These are phyloP conservation scores for Amanita pseudoporphyria DNA, from an alignment of 768 basidiomycete genomes.

Conservation along the genomic window DNA sequence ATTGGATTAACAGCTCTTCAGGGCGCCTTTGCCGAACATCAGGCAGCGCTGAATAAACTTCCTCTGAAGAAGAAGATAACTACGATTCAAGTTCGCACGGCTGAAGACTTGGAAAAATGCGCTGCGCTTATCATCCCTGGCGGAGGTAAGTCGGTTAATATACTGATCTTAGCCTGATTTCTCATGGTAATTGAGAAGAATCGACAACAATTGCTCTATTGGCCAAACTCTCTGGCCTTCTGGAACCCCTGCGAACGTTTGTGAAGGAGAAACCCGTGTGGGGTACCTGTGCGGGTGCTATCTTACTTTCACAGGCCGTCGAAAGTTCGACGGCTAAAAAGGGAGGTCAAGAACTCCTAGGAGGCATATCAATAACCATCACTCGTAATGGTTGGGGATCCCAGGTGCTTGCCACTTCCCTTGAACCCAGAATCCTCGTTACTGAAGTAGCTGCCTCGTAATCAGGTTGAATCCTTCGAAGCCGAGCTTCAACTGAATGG, in stretches of 20 bases:
- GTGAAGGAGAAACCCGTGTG: conserved; percentile 70
- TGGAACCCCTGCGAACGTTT: conserved; percentile 74
- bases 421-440: neutral
- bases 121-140: conserved; percentile 90
- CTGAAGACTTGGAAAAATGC: conserved; percentile 65
- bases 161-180: neutral
- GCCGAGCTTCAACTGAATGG: conserved; percentile 57
- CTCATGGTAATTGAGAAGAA: conserved; percentile 40
- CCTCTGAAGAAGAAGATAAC: conserved; percentile 33
- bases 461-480: conserved; percentile 86
- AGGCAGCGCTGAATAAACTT: conserved; percentile 54
- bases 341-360: conserved; percentile 81
- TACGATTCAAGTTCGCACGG: conserved; percentile 57
- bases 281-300: conserved; percentile 96
- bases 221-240: conserved; percentile 61
- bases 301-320: conserved; percentile 67
- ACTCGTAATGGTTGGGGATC: conserved; percentile 93
- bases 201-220: conserved; percentile 86
- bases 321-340: conserved; percentile 58
- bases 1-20: conserved; percentile 60
- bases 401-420: conserved; percentile 42
- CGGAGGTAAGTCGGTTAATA: conserved; percentile 44
- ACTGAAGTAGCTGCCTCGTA: conserved; percentile 3
- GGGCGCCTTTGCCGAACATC: conserved; percentile 89
- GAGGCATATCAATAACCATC: conserved; percentile 71